Percentiles rank a stretch among this genome's conserved stretches.
These are phyloP conservation scores for Starmerella sirachaensis DNA, from an alignment of 805 yeast species.

Conservation along the genomic window DNA sequence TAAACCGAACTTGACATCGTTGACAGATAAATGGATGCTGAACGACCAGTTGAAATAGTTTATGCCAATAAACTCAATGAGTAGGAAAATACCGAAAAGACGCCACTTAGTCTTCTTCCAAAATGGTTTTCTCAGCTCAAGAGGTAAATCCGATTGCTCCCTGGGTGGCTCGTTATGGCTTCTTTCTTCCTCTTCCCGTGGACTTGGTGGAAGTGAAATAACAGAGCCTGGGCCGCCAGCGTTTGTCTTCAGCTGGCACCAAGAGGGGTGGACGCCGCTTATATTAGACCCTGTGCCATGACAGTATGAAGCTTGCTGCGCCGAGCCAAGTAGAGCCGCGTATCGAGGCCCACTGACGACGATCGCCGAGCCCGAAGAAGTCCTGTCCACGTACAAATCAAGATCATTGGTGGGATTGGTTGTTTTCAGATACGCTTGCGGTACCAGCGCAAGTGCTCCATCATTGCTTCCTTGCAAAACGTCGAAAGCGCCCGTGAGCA, in stretches of 20 bases:
- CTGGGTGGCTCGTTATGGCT: no score
- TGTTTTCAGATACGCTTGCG: slow-evolving; percentile 28
- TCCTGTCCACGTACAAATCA: slow-evolving; percentile 57
- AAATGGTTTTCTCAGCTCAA: no score
- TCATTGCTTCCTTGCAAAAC: slow-evolving; percentile 27
- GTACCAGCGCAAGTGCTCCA: slow-evolving; percentile 26
- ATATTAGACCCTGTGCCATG: slow-evolving; percentile 9
- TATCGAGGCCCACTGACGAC: slow-evolving; percentile 41
- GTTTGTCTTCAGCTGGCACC: slow-evolving; percentile 20
- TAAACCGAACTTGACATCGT: no score
- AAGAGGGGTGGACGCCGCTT: slow-evolving; percentile 24
- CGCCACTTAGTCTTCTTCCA: no score
- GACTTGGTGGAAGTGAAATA: not conserved
- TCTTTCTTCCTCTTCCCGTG: no score
- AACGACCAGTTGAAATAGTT: no score
- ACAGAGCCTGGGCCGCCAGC: not conserved
- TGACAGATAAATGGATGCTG: no score
- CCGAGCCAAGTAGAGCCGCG: slow-evolving; percentile 71
- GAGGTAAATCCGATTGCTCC: no score
- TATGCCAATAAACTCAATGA: no score
- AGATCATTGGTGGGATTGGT: slow-evolving; percentile 6
- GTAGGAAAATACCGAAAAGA: no score
- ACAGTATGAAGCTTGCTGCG: slow-evolving; percentile 29
- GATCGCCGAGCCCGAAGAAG: slow-evolving; percentile 35
- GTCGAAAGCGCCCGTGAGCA: slow-evolving; percentile 72